Evolutionary conservation across 768 basidiomycete genomes (phyloP).

Genomic region (Gelatoporia subvermispora): DNA sequence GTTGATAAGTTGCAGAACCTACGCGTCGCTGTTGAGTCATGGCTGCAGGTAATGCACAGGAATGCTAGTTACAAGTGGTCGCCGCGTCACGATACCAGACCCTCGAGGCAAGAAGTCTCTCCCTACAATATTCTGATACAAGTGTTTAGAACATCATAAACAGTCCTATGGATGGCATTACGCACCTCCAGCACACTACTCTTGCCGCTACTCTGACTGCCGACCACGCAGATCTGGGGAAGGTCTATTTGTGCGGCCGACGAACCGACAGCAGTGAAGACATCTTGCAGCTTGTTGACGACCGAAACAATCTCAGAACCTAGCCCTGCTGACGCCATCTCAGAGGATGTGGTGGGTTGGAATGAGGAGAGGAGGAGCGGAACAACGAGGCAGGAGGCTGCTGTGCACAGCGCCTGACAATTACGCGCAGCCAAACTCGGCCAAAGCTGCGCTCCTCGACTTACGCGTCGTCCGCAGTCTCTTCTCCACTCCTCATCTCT

Average conservation of each 20-base stretch:
- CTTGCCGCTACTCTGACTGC: slow-evolving; percentile 90
- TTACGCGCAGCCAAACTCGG: slow-evolving; percentile 2
- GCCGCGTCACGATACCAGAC: slow-evolving; percentile 95
- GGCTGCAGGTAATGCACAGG: neutral
- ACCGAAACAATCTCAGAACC: slow-evolving; percentile 78
- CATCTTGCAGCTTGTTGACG: slow-evolving; percentile 89
- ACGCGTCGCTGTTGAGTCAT: slow-evolving; percentile 2
- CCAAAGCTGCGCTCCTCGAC: neutral
- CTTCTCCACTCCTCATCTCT: too few species aligned
- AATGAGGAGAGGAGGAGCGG: neutral
- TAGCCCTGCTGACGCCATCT: slow-evolving; percentile 42
- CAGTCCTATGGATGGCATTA: neutral
- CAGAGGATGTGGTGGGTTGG: neutral
- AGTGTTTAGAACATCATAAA: neutral
- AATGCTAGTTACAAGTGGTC: slow-evolving; percentile 70
- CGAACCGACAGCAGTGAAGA: slow-evolving; percentile 79
- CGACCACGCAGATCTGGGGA: slow-evolving; percentile 88
- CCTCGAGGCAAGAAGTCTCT: slow-evolving; percentile 98
- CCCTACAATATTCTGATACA: slow-evolving; percentile 88
- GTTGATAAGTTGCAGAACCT: slow-evolving; percentile 95
- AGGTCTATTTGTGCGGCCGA: slow-evolving; percentile 79
- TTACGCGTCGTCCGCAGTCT: too few species aligned
- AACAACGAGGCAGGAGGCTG: neutral
- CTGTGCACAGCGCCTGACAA: neutral
- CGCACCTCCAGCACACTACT: slow-evolving; percentile 87